phyloP scores from a whole-genome alignment of 169 alveolate species.

The Eimeria sp. region DNA sequence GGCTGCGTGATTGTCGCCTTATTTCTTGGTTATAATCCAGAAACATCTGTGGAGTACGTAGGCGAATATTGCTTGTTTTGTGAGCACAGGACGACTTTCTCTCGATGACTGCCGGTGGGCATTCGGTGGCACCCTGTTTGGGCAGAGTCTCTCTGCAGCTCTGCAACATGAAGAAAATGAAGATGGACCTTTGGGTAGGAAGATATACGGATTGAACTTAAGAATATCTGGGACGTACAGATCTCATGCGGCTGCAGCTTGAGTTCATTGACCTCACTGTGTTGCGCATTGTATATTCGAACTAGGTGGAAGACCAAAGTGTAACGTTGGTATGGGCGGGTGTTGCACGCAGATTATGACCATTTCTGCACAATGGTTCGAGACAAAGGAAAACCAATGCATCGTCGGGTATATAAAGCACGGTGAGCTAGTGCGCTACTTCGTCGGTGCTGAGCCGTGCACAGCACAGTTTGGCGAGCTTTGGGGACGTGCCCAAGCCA shows the following conservation, averaged over 20 bases:
- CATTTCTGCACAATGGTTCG: slow-evolving; percentile 34
- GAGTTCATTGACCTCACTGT: background rate
- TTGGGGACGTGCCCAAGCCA: too few species aligned
- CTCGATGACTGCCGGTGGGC: slow-evolving; percentile 75
- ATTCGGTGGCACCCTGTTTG: slow-evolving; percentile 42
- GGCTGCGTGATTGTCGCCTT: background rate
- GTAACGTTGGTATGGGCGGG: background rate
- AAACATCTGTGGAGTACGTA: background rate
- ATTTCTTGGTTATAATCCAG: background rate
- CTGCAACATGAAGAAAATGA: slow-evolving; percentile 45
- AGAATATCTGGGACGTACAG: background rate
- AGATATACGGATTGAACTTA: background rate
- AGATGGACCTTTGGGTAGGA: slow-evolving; percentile 49
- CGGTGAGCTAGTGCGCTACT: slow-evolving; percentile 4
- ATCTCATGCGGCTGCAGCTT: background rate
- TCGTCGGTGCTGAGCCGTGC: background rate
- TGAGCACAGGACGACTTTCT: slow-evolving; percentile 62
- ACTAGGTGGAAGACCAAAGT: background rate
- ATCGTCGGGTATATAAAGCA: background rate
- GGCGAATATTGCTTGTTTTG: background rate
- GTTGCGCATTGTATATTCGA: background rate
- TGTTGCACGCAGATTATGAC: slow-evolving; percentile 3
- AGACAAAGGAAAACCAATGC: slow-evolving; percentile 1
- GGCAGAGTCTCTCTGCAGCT: slow-evolving; percentile 56
- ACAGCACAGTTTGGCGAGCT: background rate